These are phyloP conservation scores for Diaporthe velutina DNA, from an alignment of 2,329 filamentous ascomycete genomes.

Conservation along the genomic window DNA sequence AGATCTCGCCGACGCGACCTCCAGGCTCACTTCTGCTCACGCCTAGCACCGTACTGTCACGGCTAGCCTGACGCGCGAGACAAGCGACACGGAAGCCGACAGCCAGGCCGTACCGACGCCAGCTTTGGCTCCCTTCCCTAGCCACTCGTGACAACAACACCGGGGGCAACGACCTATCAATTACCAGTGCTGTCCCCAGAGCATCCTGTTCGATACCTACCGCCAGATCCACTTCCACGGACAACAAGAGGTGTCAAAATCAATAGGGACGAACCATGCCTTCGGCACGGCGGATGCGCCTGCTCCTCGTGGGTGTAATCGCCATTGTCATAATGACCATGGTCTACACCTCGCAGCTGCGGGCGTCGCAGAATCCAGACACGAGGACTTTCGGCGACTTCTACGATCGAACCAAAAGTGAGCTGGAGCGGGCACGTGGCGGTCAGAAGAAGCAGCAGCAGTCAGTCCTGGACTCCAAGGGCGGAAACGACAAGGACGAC, in stretches of 20 bases:
- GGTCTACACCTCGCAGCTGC: conserved; percentile 77
- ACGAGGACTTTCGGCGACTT: conserved; percentile 64
- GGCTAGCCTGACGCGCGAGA: neutral
- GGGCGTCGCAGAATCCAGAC: conserved; percentile 63
- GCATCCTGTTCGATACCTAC: neutral
- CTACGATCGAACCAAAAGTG: conserved; percentile 71
- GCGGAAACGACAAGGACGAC: conserved; percentile 64
- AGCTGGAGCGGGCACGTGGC: conserved; percentile 57
- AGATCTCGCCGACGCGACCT: neutral
- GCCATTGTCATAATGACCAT: conserved; percentile 76
- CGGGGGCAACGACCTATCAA: neutral
- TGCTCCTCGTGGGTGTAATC: conserved; percentile 74
- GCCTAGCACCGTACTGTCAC: neutral
- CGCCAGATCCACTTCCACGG: neutral
- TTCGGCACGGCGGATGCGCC: conserved; percentile 77
- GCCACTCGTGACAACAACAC: neutral
- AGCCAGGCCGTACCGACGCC: neutral
- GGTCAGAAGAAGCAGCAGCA: conserved; percentile 43
- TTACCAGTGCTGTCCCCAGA: neutral
- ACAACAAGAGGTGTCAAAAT: neutral
- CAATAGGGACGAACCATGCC: conserved; percentile 65
- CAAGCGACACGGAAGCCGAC: neutral
- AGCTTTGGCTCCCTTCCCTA: neutral
- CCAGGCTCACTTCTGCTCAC: neutral
- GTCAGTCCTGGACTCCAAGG: conserved; percentile 56